These are phyloP conservation scores for Cyclotella atomus DNA, from an alignment of 108 stramenopile species.

Conservation along the genomic window DNA sequence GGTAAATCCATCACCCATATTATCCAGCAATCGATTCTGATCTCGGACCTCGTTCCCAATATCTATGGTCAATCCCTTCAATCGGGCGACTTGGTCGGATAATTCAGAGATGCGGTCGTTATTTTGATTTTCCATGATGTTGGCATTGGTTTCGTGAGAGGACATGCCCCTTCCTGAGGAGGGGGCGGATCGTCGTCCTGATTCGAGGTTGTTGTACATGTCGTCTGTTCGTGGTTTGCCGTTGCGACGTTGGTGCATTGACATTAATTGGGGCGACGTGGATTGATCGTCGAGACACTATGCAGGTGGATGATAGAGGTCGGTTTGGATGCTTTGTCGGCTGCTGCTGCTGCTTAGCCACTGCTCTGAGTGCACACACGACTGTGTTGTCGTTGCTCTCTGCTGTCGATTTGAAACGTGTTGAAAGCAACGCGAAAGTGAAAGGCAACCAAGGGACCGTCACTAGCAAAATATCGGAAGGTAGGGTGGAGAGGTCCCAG, in stretches of 20 bases:
- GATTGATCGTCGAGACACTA: background rate
- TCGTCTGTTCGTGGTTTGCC: conserved; percentile 44
- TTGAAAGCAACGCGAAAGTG: no score
- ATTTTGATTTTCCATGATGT: conserved; percentile 87
- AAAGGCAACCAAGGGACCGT: no score
- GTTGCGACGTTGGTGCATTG: conserved; percentile 53
- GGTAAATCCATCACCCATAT: conserved; percentile 84
- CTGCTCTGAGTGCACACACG: no score
- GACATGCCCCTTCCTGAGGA: conserved; percentile 43
- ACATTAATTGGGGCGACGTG: background rate
- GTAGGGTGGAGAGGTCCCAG: no score
- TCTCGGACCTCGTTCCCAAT: conserved; percentile 90
- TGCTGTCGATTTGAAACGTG: no score
- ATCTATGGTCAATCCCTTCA: conserved; percentile 89
- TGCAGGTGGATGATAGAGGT: no score
- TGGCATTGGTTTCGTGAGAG: conserved; percentile 75
- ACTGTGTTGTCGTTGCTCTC: no score
- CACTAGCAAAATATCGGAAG: no score
- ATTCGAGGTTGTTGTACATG: conserved; percentile 73
- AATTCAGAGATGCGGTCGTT: conserved; percentile 85
- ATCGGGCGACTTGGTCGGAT: conserved; percentile 80
- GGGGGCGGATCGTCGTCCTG: conserved; percentile 51
- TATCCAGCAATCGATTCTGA: conserved; percentile 85
- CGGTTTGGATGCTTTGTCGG: no score
- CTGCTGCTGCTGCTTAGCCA: no score